Evolutionary conservation across 352 stramenopile species (phyloP), one percentile per base, ranked within the genome.

Genomic region (Vaucheria bursata): DNA sequence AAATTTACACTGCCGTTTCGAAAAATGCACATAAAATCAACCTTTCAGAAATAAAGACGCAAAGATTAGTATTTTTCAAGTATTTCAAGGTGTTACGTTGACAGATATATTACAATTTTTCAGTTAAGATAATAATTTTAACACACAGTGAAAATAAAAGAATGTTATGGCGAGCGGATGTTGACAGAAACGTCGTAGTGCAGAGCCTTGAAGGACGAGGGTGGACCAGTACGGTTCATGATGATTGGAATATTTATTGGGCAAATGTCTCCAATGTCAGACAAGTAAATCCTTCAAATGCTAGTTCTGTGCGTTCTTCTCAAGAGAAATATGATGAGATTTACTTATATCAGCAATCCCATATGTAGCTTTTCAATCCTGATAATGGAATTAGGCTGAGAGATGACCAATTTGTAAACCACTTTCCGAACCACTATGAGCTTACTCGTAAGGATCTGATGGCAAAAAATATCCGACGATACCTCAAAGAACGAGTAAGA

Each of bases 221-320:
- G 40, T 95, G 90, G 90, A 80, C 71, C 12, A 83, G 86, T 64
- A 90, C 90, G 36, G 91, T 90, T 0, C 88, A 92, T 32, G 88
- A 93, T 71, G 91, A 96, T 87, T 96, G 91, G 91, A 94, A 96
- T 82, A 87, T 96, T 74, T 96, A 94, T 85, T 96, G 91, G 91
- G 91, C 91, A 50, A 94, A 86, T 79, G 93, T 95, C 67, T 84
- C 85, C 18, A 92, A 85, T 33, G 90, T 96, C 77, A 94, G 79
- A 49, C 68, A 77, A 73, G 65, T 92, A 83, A 88, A 77, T 65
- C 12, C 39, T 50, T n/a, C n/a, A n/a, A n/a, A n/a, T n/a, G n/a
- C n/a, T n/a, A n/a, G n/a, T n/a, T n/a, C n/a, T n/a, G n/a, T n/a
- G n/a, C n/a, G n/a, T n/a, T n/a, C n/a, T n/a, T n/a, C n/a, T n/a